phyloP scores from a whole-genome alignment of 495 filamentous ascomycete genomes.

The Collariella sp. region DNA sequence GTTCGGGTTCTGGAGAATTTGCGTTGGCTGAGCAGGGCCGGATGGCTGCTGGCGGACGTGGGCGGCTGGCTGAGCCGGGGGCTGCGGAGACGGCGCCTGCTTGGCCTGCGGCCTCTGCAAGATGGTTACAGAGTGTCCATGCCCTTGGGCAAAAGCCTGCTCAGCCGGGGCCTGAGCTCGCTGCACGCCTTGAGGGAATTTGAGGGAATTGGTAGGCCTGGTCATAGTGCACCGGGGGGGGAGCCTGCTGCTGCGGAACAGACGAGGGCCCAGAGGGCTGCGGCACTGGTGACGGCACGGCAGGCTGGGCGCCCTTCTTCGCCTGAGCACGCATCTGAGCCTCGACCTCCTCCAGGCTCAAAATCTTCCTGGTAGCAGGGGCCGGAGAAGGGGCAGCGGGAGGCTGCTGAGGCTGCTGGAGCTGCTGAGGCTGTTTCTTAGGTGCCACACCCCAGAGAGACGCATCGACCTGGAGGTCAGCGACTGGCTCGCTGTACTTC shows the following conservation, averaged over 20 bases:
- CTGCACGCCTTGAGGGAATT: slow-evolving; percentile 17
- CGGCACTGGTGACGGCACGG: slow-evolving; percentile 23
- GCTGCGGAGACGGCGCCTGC: slow-evolving; percentile 23
- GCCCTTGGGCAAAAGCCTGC: slow-evolving; percentile 20
- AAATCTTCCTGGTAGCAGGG: slow-evolving; percentile 59
- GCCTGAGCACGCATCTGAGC: slow-evolving; percentile 74
- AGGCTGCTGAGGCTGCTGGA: slow-evolving; percentile 29
- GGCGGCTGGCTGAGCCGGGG: slow-evolving; percentile 24
- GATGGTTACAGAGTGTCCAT: slow-evolving; percentile 39
- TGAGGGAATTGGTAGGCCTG: slow-evolving; percentile 24
- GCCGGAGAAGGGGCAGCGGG: slow-evolving; percentile 23
- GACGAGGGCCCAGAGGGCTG: slow-evolving; percentile 6
- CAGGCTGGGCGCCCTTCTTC: slow-evolving; percentile 38
- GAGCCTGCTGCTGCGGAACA: slow-evolving; percentile 15
- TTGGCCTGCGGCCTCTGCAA: slow-evolving; percentile 39
- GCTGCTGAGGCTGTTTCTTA: slow-evolving; percentile 44
- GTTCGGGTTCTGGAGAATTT: slow-evolving; percentile 47
- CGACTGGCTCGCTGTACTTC: slow-evolving; percentile 67
- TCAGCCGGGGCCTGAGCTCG: slow-evolving; percentile 23
- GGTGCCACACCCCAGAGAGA: slow-evolving; percentile 77
- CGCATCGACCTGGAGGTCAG: slow-evolving; percentile 85
- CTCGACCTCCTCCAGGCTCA: slow-evolving; percentile 96
- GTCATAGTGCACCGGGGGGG: slow-evolving; percentile 27
- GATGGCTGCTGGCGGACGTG: slow-evolving; percentile 44
- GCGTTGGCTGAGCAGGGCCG: slow-evolving; percentile 42